Base-by-base conservation (phyloP, 1,139 yeast genomes). In the Lodderomyces elongisporus region DNA sequence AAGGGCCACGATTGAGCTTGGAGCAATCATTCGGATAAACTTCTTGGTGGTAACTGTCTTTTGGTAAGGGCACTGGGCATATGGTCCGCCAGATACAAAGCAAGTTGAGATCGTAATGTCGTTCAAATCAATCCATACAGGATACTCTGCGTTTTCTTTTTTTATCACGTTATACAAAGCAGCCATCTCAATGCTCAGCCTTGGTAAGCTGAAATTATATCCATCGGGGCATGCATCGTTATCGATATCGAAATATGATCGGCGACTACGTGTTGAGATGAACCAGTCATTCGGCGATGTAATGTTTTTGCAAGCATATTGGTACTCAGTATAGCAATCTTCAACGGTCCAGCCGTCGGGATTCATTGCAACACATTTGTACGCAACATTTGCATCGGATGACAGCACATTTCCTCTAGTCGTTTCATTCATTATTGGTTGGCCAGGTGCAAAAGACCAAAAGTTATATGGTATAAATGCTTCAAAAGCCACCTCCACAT, bases 11-110 rank as follows among this genome's bases (percentile, higher is more conserved):
- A 74, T 69, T 9, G 77, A 65, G 10, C 83, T 76, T 0, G 94
- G 88, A 0, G 85, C 73, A 25, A 88, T 61, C 68, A 81, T 70
- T 18, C 72, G 66, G 0, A 77, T 76, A 41, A 85, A 79, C 36
- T 74, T 75, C 32, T 77, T 65, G 26, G 64, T 64, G 9, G 79
- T 65, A 15, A 77, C 66, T 1, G 71, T 69, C 34, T 60, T 62
- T 38, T 74, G 76, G 51, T 88, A 89, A 0, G 96, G 95, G 53
- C 98, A 89, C 22, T 61, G 56, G 0, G 93, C 81, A 40, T 74
- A 70, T 0, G 89, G 78, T 0, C 96, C 95, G 2, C 95, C 96
- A 1, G 77, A 59, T 2, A 88, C 89, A 88, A 93, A 89, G 52
- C 98, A 89, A 35, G 77, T 72, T 13, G 71, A 58, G 4, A 79